Base-by-base conservation (phyloP, 768 basidiomycete genomes). In the Boletus subcaerulescens region DNA sequence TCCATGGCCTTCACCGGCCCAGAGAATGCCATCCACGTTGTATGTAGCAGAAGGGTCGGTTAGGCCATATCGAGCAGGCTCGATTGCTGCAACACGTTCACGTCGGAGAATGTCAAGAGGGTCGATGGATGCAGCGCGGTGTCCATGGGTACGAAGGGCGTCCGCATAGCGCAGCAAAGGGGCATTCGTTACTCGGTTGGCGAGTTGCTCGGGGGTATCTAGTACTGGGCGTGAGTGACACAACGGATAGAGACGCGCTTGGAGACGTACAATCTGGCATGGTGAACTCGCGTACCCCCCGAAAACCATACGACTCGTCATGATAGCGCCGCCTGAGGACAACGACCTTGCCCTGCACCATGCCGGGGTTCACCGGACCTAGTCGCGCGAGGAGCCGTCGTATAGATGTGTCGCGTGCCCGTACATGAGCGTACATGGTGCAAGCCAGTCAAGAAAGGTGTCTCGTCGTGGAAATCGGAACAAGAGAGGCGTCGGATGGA, bases 81-180 rank as follows among this genome's bases (percentile, higher is more conserved):
- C 77, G 18, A 95, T 79, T 5, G 92, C 92, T 24, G 79, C 84
- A 60, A 91, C 83, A 46, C 78, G 84, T 62, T 93, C 91, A 15
- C 93, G 84, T 50, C 90, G 86, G 31, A 96, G 86, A 48, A 96
- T 73, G 69, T 93, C 92, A 35, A 96, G 74, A 0, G 94, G 93
- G 65, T 97, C 93, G 40, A 96, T 89, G 41, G 81, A 78, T 0
- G 92, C 91, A 4, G 91, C 91, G 31, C 91, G 83, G 64, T 93
- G 92, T 0, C 88, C 89, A 59, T 93, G 89, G 0, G 78, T 85
- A n/a, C 93, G 81, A 61, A 96, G 80, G 2, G 89, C 87, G 67
- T 96, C 94, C 12, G 93, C 90, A 65, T 93, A 95, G 33, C 94
- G 87, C 42, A 95, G 74, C 17, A 97, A 75, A 4, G 90, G 76